Percentiles rank a stretch among this genome's conserved stretches.
Evolutionary conservation across 306 rosid genomes (phyloP).

Genomic region (Herpetospermum pedunculosum): DNA sequence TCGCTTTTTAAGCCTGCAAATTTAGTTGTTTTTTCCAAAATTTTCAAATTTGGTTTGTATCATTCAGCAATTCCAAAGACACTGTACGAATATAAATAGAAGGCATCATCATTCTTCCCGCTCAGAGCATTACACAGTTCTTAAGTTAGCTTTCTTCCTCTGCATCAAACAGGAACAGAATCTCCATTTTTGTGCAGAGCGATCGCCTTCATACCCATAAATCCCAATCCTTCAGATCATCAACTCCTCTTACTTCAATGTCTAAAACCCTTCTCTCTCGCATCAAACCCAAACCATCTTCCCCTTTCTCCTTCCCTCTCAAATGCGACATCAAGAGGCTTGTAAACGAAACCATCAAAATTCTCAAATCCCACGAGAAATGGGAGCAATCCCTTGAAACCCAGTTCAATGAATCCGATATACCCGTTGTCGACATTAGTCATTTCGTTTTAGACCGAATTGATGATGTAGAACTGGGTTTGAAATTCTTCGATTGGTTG

Average conservation of each 20-base stretch:
- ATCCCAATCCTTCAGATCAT: not conserved
- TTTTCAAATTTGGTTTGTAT: not conserved
- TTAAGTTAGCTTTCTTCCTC: not conserved
- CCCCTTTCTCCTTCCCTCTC: constrained; percentile 10
- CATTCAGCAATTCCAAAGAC: too few relatives aligned
- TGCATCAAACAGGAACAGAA: not conserved
- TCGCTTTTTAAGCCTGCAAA: too few relatives aligned
- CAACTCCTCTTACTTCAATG: constrained; percentile 22
- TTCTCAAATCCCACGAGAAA: constrained; percentile 37
- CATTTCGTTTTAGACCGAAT: constrained; percentile 66
- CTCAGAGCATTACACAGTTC: not conserved
- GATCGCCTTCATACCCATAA: not conserved
- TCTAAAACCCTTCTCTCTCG: constrained; percentile 58
- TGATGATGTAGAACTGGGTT: constrained; percentile 36
- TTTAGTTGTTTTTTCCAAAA: too few relatives aligned
- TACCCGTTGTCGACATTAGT: constrained; percentile 47
- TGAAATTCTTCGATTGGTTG: constrained; percentile 71
- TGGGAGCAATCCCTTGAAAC: constrained; percentile 48
- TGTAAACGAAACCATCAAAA: constrained; percentile 30
- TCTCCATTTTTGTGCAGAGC: not conserved
- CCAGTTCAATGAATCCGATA: constrained; percentile 35
- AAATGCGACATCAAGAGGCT: constrained; percentile 24
- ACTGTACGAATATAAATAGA: not conserved
- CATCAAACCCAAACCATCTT: constrained; percentile 35
- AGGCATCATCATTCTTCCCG: not conserved